A percentile compares a stretch with the other conserved stretches of the same genome.
These are phyloP conservation scores for Orychophragmus violaceus DNA, from an alignment of 345 rosid genomes.

Conservation along the genomic window DNA sequence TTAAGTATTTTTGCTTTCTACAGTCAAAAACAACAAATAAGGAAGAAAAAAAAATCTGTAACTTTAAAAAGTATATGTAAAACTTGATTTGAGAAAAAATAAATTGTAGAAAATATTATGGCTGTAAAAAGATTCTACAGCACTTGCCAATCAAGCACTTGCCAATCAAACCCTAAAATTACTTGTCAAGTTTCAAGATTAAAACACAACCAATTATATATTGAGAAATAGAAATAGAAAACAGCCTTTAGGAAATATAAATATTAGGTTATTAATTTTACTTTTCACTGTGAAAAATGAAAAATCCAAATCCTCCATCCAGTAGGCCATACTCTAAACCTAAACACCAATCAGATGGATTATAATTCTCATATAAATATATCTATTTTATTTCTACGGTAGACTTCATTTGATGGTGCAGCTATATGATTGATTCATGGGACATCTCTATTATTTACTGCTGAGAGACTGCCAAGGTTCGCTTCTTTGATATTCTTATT, in stretches of 20 bases:
- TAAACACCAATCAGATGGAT: background rate
- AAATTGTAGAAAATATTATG: too few species aligned
- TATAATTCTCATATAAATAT: background rate
- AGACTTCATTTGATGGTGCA: background rate
- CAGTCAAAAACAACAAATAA: too few species aligned
- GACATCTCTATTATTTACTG: slow-evolving; percentile 1
- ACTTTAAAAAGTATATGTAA: too few species aligned
- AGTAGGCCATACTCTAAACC: background rate
- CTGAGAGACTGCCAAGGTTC: background rate
- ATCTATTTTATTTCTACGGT: background rate
- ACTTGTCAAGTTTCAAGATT: too few species aligned
- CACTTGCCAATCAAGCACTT: too few species aligned
- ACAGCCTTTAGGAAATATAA: too few species aligned
- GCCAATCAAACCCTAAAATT: too few species aligned
- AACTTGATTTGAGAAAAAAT: too few species aligned
- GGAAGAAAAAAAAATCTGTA: too few species aligned
- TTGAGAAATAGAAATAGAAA: too few species aligned
- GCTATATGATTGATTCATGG: background rate
- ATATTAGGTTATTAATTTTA: background rate
- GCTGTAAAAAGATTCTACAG: too few species aligned
- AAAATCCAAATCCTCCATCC: background rate
- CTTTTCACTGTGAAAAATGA: background rate
- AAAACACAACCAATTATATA: background rate
- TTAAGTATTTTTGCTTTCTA: too few species aligned
- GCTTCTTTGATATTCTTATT: slow-evolving; percentile 6